These are phyloP conservation scores for Globisporangium lucens DNA, from an alignment of 352 stramenopile genomes.

Conservation along the genomic window DNA sequence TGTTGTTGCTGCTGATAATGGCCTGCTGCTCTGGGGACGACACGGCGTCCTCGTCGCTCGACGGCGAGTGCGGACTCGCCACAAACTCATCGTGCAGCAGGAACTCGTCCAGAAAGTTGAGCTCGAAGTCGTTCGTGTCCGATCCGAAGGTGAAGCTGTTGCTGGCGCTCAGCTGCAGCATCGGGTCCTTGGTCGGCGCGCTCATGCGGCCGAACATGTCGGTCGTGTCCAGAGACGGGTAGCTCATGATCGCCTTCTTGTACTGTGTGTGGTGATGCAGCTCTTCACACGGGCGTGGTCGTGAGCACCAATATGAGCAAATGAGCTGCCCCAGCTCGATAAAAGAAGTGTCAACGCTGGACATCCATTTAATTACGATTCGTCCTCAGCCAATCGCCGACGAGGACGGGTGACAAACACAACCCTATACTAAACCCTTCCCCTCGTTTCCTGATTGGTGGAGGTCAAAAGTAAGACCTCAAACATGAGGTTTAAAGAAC, in stretches of 20 bases:
- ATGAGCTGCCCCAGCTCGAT: neutral
- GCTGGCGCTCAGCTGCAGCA: neutral
- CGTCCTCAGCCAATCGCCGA: too few species aligned
- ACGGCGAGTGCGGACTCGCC: constrained; percentile 18
- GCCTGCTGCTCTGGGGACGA: neutral
- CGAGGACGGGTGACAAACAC: neutral
- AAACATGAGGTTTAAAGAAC: too few species aligned
- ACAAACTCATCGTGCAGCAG: constrained; percentile 37
- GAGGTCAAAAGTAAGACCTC: too few species aligned
- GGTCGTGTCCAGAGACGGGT: neutral
- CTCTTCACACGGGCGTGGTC: neutral
- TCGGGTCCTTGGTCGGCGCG: neutral
- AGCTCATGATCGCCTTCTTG: neutral
- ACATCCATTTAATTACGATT: too few species aligned
- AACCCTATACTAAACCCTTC: neutral
- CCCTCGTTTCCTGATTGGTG: too few species aligned
- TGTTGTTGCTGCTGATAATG: neutral
- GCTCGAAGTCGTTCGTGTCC: constrained; percentile 26
- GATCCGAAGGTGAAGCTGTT: neutral
- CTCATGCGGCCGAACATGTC: neutral
- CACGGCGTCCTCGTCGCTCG: constrained; percentile 7
- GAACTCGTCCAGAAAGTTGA: constrained; percentile 50
- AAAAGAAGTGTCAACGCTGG: neutral
- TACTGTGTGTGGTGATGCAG: neutral
- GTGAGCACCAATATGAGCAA: constrained; percentile 6